Evolutionary conservation across 768 basidiomycete genomes (phyloP).

Genomic region (Boletus rubroflammeus): DNA sequence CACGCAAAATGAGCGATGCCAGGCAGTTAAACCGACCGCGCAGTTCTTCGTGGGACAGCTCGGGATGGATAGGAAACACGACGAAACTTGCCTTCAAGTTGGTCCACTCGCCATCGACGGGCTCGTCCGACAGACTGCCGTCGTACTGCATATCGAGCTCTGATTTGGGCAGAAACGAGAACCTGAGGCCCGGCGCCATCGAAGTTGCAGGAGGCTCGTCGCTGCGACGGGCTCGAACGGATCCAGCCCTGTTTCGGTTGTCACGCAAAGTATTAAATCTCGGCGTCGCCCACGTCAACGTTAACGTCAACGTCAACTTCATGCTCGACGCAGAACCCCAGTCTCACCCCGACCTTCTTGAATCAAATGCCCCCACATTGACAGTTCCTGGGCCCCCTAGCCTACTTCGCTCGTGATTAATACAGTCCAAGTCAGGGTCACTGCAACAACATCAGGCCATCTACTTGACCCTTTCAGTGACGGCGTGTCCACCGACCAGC

Average conservation of each 20-base stretch:
- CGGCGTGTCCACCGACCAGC: no score
- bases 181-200: neutral
- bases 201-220: neutral
- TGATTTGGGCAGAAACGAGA: neutral
- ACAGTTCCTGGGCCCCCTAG: neutral
- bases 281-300: constrained; percentile 10
- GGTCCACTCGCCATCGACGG: constrained; percentile 20
- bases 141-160: neutral
- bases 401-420: neutral
- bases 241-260: neutral
- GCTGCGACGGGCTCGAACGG: neutral
- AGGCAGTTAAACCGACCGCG: neutral
- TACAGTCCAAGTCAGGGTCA: neutral
- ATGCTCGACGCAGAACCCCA: neutral
- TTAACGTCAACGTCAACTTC: constrained; percentile 4
- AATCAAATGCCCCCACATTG: neutral
- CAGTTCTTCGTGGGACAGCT: constrained; percentile 11
- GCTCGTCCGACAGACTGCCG: constrained; percentile 2
- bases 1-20: constrained; percentile 1
- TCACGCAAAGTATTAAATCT: neutral
- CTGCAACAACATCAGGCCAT: neutral
- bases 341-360: neutral
- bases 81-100: constrained; percentile 16
- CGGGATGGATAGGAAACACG: neutral
- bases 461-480: no score